These are phyloP conservation scores for Carpinus viminea DNA, from an alignment of 306 rosid species.

Conservation along the genomic window DNA sequence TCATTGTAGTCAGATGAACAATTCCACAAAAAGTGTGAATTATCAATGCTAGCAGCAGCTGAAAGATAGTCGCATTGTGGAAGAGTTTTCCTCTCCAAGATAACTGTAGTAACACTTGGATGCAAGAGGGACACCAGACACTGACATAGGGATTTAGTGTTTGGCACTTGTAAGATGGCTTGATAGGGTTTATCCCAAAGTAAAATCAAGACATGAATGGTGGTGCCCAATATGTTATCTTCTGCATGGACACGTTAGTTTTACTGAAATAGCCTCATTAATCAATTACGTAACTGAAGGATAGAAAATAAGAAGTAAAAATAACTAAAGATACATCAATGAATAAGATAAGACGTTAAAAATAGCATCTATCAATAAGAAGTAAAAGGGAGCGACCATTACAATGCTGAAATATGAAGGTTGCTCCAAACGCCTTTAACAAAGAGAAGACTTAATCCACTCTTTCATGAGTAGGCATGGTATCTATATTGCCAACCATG, in stretches of 20 bases:
- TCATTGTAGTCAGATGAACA: background rate
- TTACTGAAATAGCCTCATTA: background rate
- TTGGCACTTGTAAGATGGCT: background rate
- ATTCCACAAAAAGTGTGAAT: background rate
- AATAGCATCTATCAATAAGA: background rate
- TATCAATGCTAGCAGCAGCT: background rate
- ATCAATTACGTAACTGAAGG: background rate
- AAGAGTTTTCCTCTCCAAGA: slow-evolving; percentile 7
- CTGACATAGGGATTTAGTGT: background rate
- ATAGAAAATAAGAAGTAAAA: background rate
- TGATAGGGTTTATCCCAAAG: slow-evolving; percentile 5
- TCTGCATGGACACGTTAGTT: no score
- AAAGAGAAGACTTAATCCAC: background rate
- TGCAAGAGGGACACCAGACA: background rate
- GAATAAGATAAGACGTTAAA: background rate
- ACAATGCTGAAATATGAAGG: background rate
- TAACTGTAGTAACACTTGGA: background rate
- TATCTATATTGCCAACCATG: background rate
- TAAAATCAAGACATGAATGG: background rate
- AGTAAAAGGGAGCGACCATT: background rate
- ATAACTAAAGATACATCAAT: background rate
- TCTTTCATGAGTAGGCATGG: background rate
- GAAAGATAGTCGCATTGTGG: background rate
- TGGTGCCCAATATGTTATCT: background rate
- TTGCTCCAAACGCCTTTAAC: slow-evolving; percentile 3